phyloP scores from a whole-genome alignment of 805 yeast genomes.

The Yarrowia osloensis region DNA sequence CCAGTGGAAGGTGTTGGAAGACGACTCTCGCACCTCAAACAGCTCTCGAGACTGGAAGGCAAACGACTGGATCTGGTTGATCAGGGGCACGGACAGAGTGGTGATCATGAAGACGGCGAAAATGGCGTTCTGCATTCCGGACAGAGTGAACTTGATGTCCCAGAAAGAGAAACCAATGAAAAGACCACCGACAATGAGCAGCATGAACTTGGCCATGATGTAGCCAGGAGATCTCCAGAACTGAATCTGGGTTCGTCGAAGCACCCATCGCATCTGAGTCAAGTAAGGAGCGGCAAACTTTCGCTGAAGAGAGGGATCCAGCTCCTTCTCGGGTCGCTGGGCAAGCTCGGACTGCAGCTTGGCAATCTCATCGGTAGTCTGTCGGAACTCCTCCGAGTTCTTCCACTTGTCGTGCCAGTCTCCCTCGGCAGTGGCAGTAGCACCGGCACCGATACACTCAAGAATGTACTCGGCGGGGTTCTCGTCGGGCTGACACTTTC shows the following conservation, averaged over 20 bases:
- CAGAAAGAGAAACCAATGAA: conserved; percentile 74
- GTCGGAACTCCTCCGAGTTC: conserved; percentile 48
- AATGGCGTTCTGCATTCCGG: conserved; percentile 61
- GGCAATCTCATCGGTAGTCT: conserved; percentile 43
- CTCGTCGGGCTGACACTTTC: conserved; percentile 58
- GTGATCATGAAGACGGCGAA: conserved; percentile 62
- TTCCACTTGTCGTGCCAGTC: conserved; percentile 71
- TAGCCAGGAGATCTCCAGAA: conserved; percentile 65
- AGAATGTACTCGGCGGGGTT: conserved; percentile 79
- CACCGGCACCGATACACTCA: conserved; percentile 78
- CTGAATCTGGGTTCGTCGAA: conserved; percentile 48
- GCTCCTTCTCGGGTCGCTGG: conserved; percentile 38
- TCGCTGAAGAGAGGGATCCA: conserved; percentile 35
- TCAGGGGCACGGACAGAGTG: conserved; percentile 57
- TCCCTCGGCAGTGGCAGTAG: conserved; percentile 59
- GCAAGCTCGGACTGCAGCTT: conserved; percentile 41
- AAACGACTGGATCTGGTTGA: conserved; percentile 64
- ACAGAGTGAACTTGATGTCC: conserved; percentile 53
- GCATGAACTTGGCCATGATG: conserved; percentile 59
- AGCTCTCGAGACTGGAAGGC: conserved; percentile 61
- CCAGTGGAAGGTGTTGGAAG: conserved; percentile 77
- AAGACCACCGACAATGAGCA: conserved; percentile 54
- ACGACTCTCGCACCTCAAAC: conserved; percentile 69
- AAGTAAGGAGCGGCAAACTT: conserved; percentile 53
- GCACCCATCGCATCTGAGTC: conserved; percentile 49